These are phyloP conservation scores for Hyphodiscus sp. DNA, from an alignment of 2,329 filamentous ascomycete genomes.

Conservation along the genomic window DNA sequence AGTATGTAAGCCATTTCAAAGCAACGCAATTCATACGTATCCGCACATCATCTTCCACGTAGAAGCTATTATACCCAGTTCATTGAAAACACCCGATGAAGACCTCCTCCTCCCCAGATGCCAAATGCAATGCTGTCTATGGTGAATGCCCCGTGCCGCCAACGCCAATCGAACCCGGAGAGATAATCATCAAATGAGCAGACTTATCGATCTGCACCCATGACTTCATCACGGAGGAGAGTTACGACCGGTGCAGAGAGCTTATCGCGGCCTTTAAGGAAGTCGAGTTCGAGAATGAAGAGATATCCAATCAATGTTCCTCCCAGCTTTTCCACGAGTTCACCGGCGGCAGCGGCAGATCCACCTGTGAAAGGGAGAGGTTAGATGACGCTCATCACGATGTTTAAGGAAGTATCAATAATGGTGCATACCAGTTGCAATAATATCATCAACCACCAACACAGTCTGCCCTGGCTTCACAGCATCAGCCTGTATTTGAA, in stretches of 20 bases:
- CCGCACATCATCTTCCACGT: not conserved
- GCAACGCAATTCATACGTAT: not conserved
- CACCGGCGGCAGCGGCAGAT: conserved; percentile 79
- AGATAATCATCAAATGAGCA: not conserved
- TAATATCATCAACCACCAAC: conserved; percentile 93
- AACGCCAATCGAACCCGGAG: conserved; percentile 20
- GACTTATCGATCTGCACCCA: conserved; percentile 7
- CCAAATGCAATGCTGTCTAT: conserved; percentile 26
- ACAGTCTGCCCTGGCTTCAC: conserved; percentile 84
- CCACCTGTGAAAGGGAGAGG: conserved; percentile 56
- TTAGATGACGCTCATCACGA: conserved; percentile 1
- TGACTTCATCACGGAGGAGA: conserved; percentile 59
- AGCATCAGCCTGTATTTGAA: conserved; percentile 88
- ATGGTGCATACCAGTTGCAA: conserved; percentile 77
- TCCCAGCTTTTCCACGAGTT: conserved; percentile 79
- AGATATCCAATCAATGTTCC: conserved; percentile 83
- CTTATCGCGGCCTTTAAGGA: conserved; percentile 86
- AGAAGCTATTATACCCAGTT: not conserved
- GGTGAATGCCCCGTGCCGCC: conserved; percentile 16
- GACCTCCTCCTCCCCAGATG: not conserved
- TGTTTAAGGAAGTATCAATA: not conserved
- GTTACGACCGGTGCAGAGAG: conserved; percentile 79
- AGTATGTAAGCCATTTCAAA: not conserved
- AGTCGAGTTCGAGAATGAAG: conserved; percentile 93
- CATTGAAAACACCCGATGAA: not conserved